A percentile compares a stretch with the other conserved stretches of the same genome.
Evolutionary conservation across 2,329 filamentous ascomycete species (phyloP).

Genomic region (Pseudogymnoascus verrucosus): DNA sequence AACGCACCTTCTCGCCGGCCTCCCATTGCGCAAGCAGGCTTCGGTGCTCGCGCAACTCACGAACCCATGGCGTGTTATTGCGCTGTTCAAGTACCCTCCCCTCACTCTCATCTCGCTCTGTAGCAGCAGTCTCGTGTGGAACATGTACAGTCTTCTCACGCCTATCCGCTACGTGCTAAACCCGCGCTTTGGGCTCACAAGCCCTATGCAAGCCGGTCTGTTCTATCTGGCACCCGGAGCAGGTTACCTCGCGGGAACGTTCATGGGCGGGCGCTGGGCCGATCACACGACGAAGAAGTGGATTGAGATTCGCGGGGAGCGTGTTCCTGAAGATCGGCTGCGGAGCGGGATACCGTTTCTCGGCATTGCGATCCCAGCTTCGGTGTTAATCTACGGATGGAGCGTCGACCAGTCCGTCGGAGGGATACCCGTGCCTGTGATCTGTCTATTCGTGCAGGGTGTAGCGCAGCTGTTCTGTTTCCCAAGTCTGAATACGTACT

Average conservation of each 20-base stretch:
- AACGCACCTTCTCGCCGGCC: slow-evolving; percentile 51
- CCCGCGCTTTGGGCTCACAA: slow-evolving; percentile 60
- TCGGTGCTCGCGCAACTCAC: slow-evolving; percentile 52
- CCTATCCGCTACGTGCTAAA: slow-evolving; percentile 68
- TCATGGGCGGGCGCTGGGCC: slow-evolving; percentile 64
- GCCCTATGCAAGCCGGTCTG: slow-evolving; percentile 58
- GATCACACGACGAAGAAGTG: slow-evolving; percentile 59
- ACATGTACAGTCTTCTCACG: slow-evolving; percentile 63
- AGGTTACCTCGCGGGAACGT: slow-evolving; percentile 61
- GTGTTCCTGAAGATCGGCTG: slow-evolving; percentile 62
- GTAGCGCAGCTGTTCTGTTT: slow-evolving; percentile 70
- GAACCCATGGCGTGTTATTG: slow-evolving; percentile 57
- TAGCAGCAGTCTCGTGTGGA: slow-evolving; percentile 60
- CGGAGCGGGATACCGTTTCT: slow-evolving; percentile 50
- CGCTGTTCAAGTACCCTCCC: slow-evolving; percentile 61
- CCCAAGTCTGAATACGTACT: slow-evolving; percentile 70
- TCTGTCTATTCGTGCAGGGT: slow-evolving; percentile 68
- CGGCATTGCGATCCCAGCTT: slow-evolving; percentile 48
- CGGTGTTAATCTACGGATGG: slow-evolving; percentile 65
- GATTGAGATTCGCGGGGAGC: slow-evolving; percentile 51
- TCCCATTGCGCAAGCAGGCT: slow-evolving; percentile 41
- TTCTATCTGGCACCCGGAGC: slow-evolving; percentile 68
- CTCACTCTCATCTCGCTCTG: slow-evolving; percentile 54
- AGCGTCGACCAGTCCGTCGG: slow-evolving; percentile 41
- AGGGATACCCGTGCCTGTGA: slow-evolving; percentile 53